phyloP scores from a whole-genome alignment of 495 filamentous ascomycete genomes.

The Neurospora discreta region DNA sequence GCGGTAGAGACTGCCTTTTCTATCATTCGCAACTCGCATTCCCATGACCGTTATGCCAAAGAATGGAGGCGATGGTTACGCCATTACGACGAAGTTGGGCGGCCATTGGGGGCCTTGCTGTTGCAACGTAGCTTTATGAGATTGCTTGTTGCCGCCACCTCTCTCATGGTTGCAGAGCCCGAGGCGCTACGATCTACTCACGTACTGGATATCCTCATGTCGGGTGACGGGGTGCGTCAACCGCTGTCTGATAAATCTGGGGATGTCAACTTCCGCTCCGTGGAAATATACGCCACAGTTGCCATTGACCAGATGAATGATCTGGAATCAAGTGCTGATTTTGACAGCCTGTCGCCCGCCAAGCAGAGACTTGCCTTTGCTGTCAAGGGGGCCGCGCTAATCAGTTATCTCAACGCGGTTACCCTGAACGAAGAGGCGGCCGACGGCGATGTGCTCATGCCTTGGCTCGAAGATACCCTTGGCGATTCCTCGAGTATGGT shows the following conservation, averaged over 20 bases:
- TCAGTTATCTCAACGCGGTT: conserved; percentile 74
- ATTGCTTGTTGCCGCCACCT: conserved; percentile 69
- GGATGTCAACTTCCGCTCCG: conserved; percentile 40
- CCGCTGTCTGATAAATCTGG: conserved; percentile 27
- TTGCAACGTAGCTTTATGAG: conserved; percentile 78
- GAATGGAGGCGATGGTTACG: conserved; percentile 77
- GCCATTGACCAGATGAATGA: conserved; percentile 71
- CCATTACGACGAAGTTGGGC: conserved; percentile 68
- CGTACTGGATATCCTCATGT: conserved; percentile 69
- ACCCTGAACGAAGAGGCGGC: conserved; percentile 67
- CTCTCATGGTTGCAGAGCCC: conserved; percentile 52
- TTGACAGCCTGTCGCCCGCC: conserved; percentile 72
- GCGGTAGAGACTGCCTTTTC: conserved; percentile 80
- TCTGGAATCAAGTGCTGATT: conserved; percentile 83
- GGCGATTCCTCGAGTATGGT: conserved; percentile 71
- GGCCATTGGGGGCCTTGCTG: conserved; percentile 85
- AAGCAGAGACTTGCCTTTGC: conserved; percentile 81
- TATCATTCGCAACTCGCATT: conserved; percentile 57
- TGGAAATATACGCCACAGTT: conserved; percentile 63
- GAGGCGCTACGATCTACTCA: conserved; percentile 48
- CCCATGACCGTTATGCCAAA: conserved; percentile 37
- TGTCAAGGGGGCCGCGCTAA: conserved; percentile 71
- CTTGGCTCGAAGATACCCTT: conserved; percentile 76
- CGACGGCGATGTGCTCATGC: conserved; percentile 68
- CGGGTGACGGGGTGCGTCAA: conserved; percentile 26